A percentile compares a stretch with the other conserved stretches of the same genome.
These are phyloP conservation scores for Lavandula angustifolia DNA, from an alignment of 257 asterid genomes.

Conservation along the genomic window DNA sequence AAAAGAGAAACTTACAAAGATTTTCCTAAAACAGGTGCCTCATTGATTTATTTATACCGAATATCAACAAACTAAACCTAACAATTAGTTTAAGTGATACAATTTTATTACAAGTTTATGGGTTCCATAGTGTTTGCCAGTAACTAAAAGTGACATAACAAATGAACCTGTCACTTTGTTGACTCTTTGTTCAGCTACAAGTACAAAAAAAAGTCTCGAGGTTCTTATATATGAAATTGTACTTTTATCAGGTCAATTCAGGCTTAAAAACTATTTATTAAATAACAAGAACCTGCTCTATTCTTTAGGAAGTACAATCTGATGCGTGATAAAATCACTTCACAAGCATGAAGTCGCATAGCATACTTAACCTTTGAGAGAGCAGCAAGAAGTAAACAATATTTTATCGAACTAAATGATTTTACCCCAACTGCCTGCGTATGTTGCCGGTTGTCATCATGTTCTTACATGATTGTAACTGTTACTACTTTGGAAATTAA, in stretches of 20 bases:
- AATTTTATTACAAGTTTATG: slow-evolving; percentile 10
- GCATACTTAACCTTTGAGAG: slow-evolving; percentile 6
- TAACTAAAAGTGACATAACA: slow-evolving; percentile 6
- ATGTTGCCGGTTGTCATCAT: slow-evolving; percentile 8
- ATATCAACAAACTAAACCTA: slow-evolving; percentile 16
- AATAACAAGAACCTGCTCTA: slow-evolving; percentile 4
- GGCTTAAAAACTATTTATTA: not conserved
- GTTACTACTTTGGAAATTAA: slow-evolving; percentile 12
- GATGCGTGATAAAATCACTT: not conserved
- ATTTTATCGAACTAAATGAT: not conserved
- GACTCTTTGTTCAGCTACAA: slow-evolving; percentile 21
- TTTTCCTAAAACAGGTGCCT: slow-evolving; percentile 13
- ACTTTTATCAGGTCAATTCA: slow-evolving; percentile 15
- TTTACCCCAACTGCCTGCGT: slow-evolving; percentile 1
- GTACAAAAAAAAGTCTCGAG: slow-evolving; percentile 23
- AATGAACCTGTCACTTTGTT: not conserved
- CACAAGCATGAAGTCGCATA: slow-evolving; percentile 19
- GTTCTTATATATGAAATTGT: slow-evolving; percentile 16
- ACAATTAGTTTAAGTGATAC: slow-evolving; percentile 6
- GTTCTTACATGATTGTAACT: slow-evolving; percentile 3
- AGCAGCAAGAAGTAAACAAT: not conserved
- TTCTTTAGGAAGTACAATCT: slow-evolving; percentile 4
- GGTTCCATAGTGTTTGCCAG: slow-evolving; percentile 15
- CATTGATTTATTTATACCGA: slow-evolving; percentile 13
- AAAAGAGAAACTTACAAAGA: slow-evolving; percentile 22